Evolutionary conservation across 1,284 basidiomycete species (phyloP), one percentile per base, ranked within the genome.

Genomic region (Heterobasidion occidentale): DNA sequence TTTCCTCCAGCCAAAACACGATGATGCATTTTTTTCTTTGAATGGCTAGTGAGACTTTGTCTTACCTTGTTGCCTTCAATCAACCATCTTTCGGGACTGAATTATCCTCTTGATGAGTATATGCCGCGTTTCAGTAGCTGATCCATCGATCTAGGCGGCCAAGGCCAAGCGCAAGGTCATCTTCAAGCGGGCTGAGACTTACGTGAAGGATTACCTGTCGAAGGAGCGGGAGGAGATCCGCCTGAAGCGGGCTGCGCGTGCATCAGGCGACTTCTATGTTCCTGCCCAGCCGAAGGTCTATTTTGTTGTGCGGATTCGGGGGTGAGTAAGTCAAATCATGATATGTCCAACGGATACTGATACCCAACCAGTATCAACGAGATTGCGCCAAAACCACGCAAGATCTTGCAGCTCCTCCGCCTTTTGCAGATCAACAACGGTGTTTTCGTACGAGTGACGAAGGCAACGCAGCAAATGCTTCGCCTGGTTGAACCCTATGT

Each of bases 341-440:
- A 27, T 27, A 27, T 27, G 27, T 27, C 27, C 27, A 27, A 27
- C 27, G 4, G 15, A 36, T 8, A 15, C 33, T 54, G 20, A 54
- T 35, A 38, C 50, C 36, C 12, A 8, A 46, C 50, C 62, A 94
- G 96, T 97, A 94, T 99, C 81, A 98, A 96, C 77, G 94, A 98
- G 75, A 96, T 99, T 71, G 94, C 96, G 59, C 96, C 96, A 62
- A 99, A 99, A 79, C 97, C 96, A 67, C 90, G 94, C 74, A 99
- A 99, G 84, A 98, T 99, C 72, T 78, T 99, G 69, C 96, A 99
- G 75, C 88, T 99, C 62, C 90, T 99, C 71, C 94, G 96, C 68
- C 87, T 99, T 61, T 87, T 98, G 65, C 97, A 99, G 76, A 99
- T 99, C 82, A 99, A 99, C 89, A 98, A 97, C 72, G 97, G 96